Base-by-base conservation (phyloP, 2,329 filamentous ascomycete genomes). In the Phaeomoniella chlamydospora region DNA sequence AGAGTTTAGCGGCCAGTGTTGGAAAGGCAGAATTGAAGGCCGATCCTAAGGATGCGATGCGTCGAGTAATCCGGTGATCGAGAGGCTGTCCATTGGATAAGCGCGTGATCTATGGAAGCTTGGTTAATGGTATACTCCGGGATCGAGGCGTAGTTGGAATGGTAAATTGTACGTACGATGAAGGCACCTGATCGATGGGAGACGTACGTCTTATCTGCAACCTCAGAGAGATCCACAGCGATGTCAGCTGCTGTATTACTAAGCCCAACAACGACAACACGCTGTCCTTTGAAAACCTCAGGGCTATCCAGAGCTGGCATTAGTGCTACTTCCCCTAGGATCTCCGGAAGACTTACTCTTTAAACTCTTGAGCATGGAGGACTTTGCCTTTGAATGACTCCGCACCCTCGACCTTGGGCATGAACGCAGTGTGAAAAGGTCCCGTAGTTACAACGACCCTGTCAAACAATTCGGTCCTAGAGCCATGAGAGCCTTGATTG, bases 401-500 rank as follows among this genome's bases (percentile, higher is more conserved):
- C 15, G 43, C 33, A 15, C 44, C 41, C 11, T 30, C 18, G 1
- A 51, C 32, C 16, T 37, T 17, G 11, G 49, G 49, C 4, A 45
- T 36, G 12, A 41, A 41, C 5, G 49, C 45, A 9, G 34, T 38
- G 19, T 39, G 38, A 34, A 48, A 39, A 4, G 41, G 30, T 2
- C 56, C 56, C 32, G 46, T 49, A 9, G 54, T 49, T 15, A 56
- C 39, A 10, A 52, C 45, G n/a, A 57, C 46, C 39, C 57, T 57
- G 41, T 59, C 54, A 36, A 56, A 55, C 12, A 17, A 16, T 10
- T 33, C 29, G 5, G 15, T 35, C 4, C n/a, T 9, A n/a, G 22
- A 26, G n/a, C 22, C 22, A 9, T 26, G 6, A 6, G 6, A 6
- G 9, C n/a, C n/a, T 6, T 26, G 9, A 26, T 26, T n/a, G 6